Evolutionary conservation across 495 filamentous ascomycete genomes (phyloP), one percentile per base, ranked within the genome.

Genomic region (Neurospora intermedia): DNA sequence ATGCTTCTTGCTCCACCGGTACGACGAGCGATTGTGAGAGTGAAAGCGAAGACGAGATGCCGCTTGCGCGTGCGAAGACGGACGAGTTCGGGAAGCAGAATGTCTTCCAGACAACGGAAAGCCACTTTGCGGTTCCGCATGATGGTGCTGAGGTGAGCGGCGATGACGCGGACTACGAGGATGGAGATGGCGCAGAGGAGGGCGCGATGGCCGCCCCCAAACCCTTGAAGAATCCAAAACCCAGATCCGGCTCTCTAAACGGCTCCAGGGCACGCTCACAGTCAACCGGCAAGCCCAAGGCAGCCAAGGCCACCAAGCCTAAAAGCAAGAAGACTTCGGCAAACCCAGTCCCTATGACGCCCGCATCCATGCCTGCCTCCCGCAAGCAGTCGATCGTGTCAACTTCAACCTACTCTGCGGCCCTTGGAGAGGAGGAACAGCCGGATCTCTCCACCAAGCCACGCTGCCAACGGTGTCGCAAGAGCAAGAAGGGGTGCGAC

Each of bases 401-500:
- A 13, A 88, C 90, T 35, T 87, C 89, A 6, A 91, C 91, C 23
- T 86, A 88, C 15, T 84, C 91, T 71, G 89, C 89, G 74, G 87
- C 88, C 75, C 73, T 76, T 13, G 89, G 94, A 69, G 92, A 89
- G 69, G 89, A 89, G 6, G 96, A 97, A 74, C 93, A 97, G 59
- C 93, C 96, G 69, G 94, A 97, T 75, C 84, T 97, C 23, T 96
- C 93, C 2, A 93, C 91, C 45, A 97, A 98, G 83, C 96, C 96
- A 40, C 94, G 96, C 75, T 99, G 96, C 86, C 96, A 98, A 80
- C 92, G 96, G 66, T 99, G 96, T 85, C 91, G 96, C 74, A 98
- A 98, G 88, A 98, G 94, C 81, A 99, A 99, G 87, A 99, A 99
- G 83, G 96, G 96, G 7, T 99, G 96, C 79, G 96, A 99, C 85